Percentiles rank a stretch among this genome's conserved stretches.
Conservation (phyloP, 768 basidiomycete genomes). For the Lactarius indigo region DNA sequence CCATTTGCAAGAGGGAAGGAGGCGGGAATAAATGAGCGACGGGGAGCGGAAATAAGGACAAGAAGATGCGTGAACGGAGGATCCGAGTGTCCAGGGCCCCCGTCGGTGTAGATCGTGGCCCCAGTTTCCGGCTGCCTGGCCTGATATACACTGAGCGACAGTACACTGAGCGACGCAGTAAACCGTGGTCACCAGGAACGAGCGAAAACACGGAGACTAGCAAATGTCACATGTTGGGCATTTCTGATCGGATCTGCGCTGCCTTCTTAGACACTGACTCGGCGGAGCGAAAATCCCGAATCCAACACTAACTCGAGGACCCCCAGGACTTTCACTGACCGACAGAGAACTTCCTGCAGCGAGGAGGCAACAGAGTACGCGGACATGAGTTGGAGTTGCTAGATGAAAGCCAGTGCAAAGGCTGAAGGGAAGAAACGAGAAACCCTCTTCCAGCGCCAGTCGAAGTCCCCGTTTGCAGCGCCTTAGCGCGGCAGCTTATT, state of each 20-base stretch:
- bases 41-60: neutral
- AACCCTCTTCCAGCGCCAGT: constrained; percentile 11
- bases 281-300: constrained; percentile 11
- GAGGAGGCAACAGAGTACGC: neutral
- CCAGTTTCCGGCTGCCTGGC: neutral
- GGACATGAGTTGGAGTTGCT: neutral
- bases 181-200: neutral
- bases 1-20: neutral
- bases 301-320: neutral
- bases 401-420: neutral
- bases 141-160: neutral
- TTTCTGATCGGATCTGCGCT: constrained; percentile 19
- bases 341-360: too few species aligned
- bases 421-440: constrained; percentile 3
- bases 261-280: constrained; percentile 13
- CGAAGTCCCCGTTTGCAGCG: neutral
- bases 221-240: neutral
- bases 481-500: neutral
- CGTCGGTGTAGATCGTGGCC: neutral
- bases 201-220: neutral
- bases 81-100: neutral
- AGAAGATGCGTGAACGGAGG: neutral
- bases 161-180: neutral
- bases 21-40: constrained; percentile 12
- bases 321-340: neutral